Percentiles rank a stretch among this genome's conserved stretches.
Evolutionary conservation across 352 stramenopile genomes (phyloP).

Genomic region (Globisporangium spinosum): DNA sequence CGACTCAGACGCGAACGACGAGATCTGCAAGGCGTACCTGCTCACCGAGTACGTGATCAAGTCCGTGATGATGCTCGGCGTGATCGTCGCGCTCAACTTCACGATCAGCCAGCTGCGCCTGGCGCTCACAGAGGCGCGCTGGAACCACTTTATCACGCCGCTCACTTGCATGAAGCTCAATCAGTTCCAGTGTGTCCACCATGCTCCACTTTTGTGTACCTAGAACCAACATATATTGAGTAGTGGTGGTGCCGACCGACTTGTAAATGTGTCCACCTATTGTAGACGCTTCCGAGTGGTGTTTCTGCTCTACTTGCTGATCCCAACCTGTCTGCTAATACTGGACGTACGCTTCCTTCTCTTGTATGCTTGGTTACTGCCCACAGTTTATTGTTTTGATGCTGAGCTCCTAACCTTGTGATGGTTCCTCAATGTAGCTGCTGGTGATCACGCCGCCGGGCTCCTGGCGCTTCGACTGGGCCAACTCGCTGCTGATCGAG

Average conservation of each 20-base stretch:
- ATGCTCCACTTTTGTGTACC: background rate
- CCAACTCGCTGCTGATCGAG: constrained; percentile 49
- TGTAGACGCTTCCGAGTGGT: constrained; percentile 51
- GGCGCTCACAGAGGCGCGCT: constrained; percentile 43
- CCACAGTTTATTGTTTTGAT: background rate
- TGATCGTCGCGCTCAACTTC: constrained; percentile 69
- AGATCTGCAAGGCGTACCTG: constrained; percentile 56
- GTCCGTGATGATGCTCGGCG: constrained; percentile 58
- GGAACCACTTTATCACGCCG: constrained; percentile 54
- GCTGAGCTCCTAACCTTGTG: constrained; percentile 15
- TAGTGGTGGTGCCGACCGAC: constrained; percentile 3
- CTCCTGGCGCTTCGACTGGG: constrained; percentile 60
- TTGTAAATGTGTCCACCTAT: background rate
- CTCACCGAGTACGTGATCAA: constrained; percentile 64
- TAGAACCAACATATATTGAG: background rate
- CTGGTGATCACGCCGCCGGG: constrained; percentile 49
- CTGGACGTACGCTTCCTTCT: constrained; percentile 31
- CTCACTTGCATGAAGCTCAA: constrained; percentile 70
- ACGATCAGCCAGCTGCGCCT: constrained; percentile 52
- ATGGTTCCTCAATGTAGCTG: constrained; percentile 27
- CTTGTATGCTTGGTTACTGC: constrained; percentile 11
- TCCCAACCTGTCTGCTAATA: constrained; percentile 57
- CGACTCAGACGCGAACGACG: constrained; percentile 32
- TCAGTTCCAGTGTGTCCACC: constrained; percentile 48
- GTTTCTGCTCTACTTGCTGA: constrained; percentile 50